Percentiles rank a stretch among this genome's conserved stretches.
Evolutionary conservation across 2,329 filamentous ascomycete species (phyloP).

Genomic region (Falciphora oryzae): DNA sequence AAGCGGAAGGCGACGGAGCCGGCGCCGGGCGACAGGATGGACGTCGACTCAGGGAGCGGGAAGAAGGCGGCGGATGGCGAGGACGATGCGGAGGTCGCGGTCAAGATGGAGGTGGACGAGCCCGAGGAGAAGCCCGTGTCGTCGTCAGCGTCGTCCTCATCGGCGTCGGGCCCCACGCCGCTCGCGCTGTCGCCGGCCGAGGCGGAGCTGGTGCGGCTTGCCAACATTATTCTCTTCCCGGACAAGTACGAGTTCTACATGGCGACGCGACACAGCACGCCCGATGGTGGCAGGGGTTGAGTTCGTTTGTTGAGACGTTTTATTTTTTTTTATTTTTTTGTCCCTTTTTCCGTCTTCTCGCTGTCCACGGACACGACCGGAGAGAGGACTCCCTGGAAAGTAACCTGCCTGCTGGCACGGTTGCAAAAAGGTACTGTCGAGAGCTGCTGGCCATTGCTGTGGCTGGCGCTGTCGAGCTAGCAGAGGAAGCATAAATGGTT

Average conservation of each 20-base stretch:
- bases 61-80: constrained; percentile 16
- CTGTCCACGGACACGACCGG: no score
- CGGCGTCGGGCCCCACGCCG: constrained; percentile 1
- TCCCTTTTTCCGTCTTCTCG: no score
- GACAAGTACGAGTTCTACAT: constrained; percentile 45
- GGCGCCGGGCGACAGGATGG: constrained; percentile 17
- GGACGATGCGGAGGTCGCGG: constrained; percentile 9
- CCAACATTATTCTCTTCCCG: constrained; percentile 52
- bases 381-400: no score
- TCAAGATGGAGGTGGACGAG: constrained; percentile 22
- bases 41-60: constrained; percentile 19
- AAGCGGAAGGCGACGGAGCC: background rate
- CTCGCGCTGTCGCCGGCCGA: constrained; percentile 30
- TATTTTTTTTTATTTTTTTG: no score
- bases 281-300: constrained; percentile 9
- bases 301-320: no score
- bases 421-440: no score
- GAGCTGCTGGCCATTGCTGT: no score
- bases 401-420: no score
- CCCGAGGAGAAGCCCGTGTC: constrained; percentile 16
- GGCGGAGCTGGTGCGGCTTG: constrained; percentile 46
- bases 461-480: no score
- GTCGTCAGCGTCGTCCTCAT: background rate
- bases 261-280: constrained; percentile 27
- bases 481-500: background rate